phyloP scores from a whole-genome alignment of 164 flowering plant species.

The Umbellularia californica region DNA sequence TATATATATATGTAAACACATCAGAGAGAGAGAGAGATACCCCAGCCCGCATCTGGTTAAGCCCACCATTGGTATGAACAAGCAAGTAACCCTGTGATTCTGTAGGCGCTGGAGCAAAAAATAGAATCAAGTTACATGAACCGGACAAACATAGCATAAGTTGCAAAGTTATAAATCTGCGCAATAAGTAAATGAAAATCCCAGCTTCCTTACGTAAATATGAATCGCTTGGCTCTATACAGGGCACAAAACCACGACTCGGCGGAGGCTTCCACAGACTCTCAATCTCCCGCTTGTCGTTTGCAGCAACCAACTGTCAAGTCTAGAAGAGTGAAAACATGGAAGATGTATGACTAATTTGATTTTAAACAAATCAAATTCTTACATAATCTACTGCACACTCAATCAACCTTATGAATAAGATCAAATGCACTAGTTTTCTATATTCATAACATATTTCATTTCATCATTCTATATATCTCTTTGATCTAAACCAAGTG shows the following conservation, averaged over 20 bases:
- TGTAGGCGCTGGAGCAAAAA: slow-evolving; percentile 49
- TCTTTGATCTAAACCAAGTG: background rate
- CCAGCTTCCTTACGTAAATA: slow-evolving; percentile 49
- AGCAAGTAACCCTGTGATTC: slow-evolving; percentile 75
- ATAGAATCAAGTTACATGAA: background rate
- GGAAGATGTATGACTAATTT: slow-evolving; percentile 61
- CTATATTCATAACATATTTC: background rate
- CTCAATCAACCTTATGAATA: background rate
- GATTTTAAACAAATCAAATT: background rate
- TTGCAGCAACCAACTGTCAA: slow-evolving; percentile 80
- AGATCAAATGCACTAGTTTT: background rate
- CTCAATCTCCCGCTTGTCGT: slow-evolving; percentile 30
- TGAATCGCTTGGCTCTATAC: slow-evolving; percentile 52
- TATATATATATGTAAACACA: background rate
- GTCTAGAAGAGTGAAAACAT: slow-evolving; percentile 89
- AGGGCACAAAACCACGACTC: slow-evolving; percentile 61
- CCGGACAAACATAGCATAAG: background rate
- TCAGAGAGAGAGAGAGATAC: slow-evolving; percentile 23
- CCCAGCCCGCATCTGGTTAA: slow-evolving; percentile 99
- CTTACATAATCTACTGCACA: background rate
- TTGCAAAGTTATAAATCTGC: background rate
- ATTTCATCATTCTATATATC: no score
- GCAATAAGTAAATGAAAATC: background rate
- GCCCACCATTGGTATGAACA: slow-evolving; percentile 94
- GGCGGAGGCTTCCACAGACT: slow-evolving; percentile 92